Evolutionary conservation across 75 land plant genomes (phyloP), one percentile per base, ranked within the genome.

Genomic region (Pinus taeda): DNA sequence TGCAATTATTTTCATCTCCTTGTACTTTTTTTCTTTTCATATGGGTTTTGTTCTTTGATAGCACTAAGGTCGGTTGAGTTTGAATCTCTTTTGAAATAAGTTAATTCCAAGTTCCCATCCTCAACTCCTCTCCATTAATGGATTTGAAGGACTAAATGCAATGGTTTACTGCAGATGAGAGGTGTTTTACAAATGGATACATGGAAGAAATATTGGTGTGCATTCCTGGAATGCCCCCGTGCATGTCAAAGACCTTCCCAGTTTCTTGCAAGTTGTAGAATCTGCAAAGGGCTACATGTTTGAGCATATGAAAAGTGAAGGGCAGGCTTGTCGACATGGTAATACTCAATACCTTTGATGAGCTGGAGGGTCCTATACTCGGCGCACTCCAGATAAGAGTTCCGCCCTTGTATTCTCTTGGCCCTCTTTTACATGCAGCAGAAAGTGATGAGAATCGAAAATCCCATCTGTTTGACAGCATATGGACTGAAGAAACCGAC

Each of bases 211-310:
- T 29, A 14, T 15, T 87, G 13, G 83, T 80, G 33, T 85, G 81
- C 80, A 26, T 87, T 0, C 84, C 87, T 15, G 85, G 87, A 3
- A 81, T 85, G 80, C 59, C 59, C 14, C 71, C 73, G 33, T 90
- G 3, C 61, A 85, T 6, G 76, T 84, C 3, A 78, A 15, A 13
- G 90, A 91, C 39, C 1, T 91, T 20, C 88, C 90, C n/a, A 82
- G 74, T 74, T 83, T 91, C 74, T 59, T 78, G 64, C 60, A 82
- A 33, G 86, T 83, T 9, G 74, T 79, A 0, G 45, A n/a, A n/a
- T n/a, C n/a, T n/a, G n/a, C 30, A 0, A 20, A 79, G 37, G 2
- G 2, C 18, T 29, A 29, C 65, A 0, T 66, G 30, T 37, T 30
- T 63, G 4, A 57, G 13, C 13, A 24, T 14, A 1, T 63, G 9